Conservation (phyloP, 2,329 filamentous ascomycete genomes). For the Colletotrichum chlorophyti region DNA sequence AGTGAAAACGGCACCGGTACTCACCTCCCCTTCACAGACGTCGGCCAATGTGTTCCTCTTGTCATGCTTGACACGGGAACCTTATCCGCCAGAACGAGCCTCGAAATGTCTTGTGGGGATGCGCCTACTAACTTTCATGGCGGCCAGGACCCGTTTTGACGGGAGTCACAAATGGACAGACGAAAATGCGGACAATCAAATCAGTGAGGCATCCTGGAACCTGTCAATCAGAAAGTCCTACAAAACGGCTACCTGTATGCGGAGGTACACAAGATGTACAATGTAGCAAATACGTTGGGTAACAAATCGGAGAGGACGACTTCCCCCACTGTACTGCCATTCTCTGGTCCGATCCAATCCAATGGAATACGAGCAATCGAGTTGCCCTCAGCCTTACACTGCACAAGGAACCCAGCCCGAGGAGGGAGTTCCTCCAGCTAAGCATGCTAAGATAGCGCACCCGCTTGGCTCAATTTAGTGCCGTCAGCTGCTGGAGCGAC, state of each 20-base stretch:
- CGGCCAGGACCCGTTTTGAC: no score
- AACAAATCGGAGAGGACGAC: no score
- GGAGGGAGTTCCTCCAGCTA: conserved; percentile 2
- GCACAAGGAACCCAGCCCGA: conserved; percentile 24
- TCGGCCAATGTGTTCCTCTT: conserved; percentile 10
- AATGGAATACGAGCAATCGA: neutral
- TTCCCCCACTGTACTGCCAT: neutral
- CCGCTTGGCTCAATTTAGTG: conserved; percentile 27
- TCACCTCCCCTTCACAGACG: neutral
- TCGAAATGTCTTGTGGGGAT: conserved; percentile 5
- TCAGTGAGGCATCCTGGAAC: neutral
- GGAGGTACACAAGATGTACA: neutral
- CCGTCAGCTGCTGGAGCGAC: conserved; percentile 32
- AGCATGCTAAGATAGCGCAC: no score
- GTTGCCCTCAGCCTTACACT: conserved; percentile 27
- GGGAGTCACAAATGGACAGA: no score
- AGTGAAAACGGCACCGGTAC: neutral
- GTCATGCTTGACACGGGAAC: neutral
- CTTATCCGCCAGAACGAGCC: conserved; percentile 6
- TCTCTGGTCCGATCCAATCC: neutral
- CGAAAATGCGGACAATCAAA: conserved; percentile 2
- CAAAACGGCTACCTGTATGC: neutral
- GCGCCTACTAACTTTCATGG: neutral
- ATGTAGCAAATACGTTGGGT: neutral
- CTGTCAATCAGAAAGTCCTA: neutral